Evolutionary conservation across 192 early-diverging fungal genomes (phyloP), one percentile per base, ranked within the genome.

Genomic region (Dissophora ornata): DNA sequence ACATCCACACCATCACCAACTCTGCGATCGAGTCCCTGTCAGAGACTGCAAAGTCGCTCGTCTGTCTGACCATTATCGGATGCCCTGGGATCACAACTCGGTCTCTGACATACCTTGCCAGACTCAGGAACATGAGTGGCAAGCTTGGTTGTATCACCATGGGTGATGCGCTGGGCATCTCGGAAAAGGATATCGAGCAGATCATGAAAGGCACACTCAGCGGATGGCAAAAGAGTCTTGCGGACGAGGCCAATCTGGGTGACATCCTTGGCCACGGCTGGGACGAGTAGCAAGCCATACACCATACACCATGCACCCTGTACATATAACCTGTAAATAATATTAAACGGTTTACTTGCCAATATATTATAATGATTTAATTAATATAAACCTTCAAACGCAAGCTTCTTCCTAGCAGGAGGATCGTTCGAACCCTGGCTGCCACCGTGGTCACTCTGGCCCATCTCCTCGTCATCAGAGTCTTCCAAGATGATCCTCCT

Each of bases 61-160:
- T 82, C 41, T 82, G 78, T 36, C 52, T 82, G 22, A 82, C 81
- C 9, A 82, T 82, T 29, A 79, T 82, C 32, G 81, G 81, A 3
- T 82, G 81, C 51, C 58, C 75, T n/a, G 63, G 63, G 8, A 71
- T 82, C 32, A 82, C 81, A 4, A 67, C 63, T 13, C 57, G 63
- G 36, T 71, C 81, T 6, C 34, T 82, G 12, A 22, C 33, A 6
- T 63, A 62, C 21, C 38, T 82, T 18, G 81, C 81, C 3, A 52
- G 32, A 10, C 40, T 82, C 18, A 25, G 81, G 12, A 52, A 71
- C 26, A 67, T 36, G 13, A 71, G 68, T 11, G 77, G 81, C 1
- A 65, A 71, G 26, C 36, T 82, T 13, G 69, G 80, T 3, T 82
- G 80, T 48, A 82, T 82, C 34, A 82, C 80, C 18, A 82, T 82